Evolutionary conservation across 2,329 filamentous ascomycete species (phyloP).

Genomic region (Epichloe amarillans): DNA sequence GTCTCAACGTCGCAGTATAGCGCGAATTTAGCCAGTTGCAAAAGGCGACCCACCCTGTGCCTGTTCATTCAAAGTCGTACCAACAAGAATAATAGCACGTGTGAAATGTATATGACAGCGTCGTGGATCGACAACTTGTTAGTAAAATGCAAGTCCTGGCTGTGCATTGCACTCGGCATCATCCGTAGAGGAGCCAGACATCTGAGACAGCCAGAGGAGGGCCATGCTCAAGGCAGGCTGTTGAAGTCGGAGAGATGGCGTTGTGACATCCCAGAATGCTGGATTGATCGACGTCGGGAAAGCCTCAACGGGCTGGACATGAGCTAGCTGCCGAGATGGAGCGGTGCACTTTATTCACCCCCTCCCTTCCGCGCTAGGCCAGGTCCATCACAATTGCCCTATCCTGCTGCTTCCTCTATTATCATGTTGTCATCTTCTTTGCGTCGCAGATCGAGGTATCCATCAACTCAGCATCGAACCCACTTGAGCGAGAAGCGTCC

Average conservation of each 20-base stretch:
- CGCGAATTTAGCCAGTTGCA: no score
- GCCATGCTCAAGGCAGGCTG: not conserved
- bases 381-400: not conserved
- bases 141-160: not conserved
- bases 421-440: no score
- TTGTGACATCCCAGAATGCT: slow-evolving; percentile 3
- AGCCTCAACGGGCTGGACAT: slow-evolving; percentile 2
- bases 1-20: no score
- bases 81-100: not conserved
- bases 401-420: not conserved
- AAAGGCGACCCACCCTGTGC: no score
- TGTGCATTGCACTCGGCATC: not conserved
- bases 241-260: not conserved
- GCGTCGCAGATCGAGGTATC: no score
- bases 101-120: not conserved
- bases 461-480: no score
- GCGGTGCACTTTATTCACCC: not conserved
- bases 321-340: not conserved
- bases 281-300: slow-evolving; percentile 7
- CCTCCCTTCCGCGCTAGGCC: not conserved
- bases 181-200: not conserved
- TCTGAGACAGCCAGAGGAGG: not conserved
- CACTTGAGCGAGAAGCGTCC: not conserved
- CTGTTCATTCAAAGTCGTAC: no score
- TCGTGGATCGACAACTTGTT: not conserved